Evolutionary conservation across 2,329 filamentous ascomycete genomes (phyloP), one percentile per base, ranked within the genome.

Genomic region (Teratosphaeria gauchensis): DNA sequence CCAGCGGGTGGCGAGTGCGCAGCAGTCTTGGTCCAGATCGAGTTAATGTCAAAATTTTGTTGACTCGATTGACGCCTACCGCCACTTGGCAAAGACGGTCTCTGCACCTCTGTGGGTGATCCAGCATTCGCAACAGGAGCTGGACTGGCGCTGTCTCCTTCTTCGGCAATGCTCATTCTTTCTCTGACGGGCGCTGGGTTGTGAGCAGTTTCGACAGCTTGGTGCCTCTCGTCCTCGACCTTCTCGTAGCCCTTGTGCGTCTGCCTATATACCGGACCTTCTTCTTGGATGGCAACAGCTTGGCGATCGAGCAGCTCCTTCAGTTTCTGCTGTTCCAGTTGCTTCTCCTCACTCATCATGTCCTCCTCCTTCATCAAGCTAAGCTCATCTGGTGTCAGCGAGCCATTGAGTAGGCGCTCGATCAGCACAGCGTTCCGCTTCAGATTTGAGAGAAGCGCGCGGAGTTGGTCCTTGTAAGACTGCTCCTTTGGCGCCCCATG

Each of bases 241-340:
- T 96, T 74, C 71, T 97, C 94, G 59, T 96, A 92, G 12, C 94
- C 94, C 73, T 97, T 97, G 77, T 97, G 92, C 1, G 92, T 96
- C 65, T 89, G 85, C 67, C 91, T 84, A 58, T 96, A 86, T 2
- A 91, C 85, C 3, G 92, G 88, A 1, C 84, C 90, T 54, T 84
- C 81, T 14, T 78, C 75, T 42, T 90, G 83, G 60, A 92, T 85
- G 35, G 95, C 82, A 53, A 94, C 92, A 53, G 92, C 89, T 72
- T 92, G 89, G 67, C 91, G 89, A 69, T 94, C 89, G 0, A 85
- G 84, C 61, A 84, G 82, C 55, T 89, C 88, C 72, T 88, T 88
- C 80, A 92, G 85, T 66, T 86, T 84, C 16, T 88, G 88, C 28
- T 84, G 87, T 71, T 90, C 83, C 31, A 82, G 82, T 71, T 96